Percentiles rank a stretch among this genome's conserved stretches.
phyloP scores from a whole-genome alignment of 345 rosid species.

The Hibiscus trionum region DNA sequence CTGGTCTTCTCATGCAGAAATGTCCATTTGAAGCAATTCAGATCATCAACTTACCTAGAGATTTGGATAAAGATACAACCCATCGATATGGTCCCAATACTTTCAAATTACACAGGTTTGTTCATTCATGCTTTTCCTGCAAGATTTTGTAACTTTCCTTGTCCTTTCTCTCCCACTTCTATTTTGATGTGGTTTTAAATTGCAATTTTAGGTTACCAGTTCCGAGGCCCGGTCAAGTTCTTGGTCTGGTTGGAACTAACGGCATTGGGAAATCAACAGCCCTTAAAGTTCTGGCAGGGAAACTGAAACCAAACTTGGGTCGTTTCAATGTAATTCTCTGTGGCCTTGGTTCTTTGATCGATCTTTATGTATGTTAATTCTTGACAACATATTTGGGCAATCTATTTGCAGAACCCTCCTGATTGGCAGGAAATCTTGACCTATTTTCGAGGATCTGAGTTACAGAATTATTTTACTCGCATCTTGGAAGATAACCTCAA shows the following conservation, averaged over 20 bases:
- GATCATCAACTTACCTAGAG: conserved; percentile 93
- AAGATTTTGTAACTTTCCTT: not conserved
- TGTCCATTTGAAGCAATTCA: conserved; percentile 98
- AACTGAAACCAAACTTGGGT: conserved; percentile 94
- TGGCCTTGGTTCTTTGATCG: conserved; percentile 10
- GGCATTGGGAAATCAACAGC: conserved; percentile 99
- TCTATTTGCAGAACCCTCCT: conserved; percentile 81
- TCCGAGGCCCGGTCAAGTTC: conserved; percentile 98
- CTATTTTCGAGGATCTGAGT: conserved; percentile 91
- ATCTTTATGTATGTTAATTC: conserved; percentile 1
- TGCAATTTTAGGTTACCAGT: conserved; percentile 73
- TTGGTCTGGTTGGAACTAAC: conserved; percentile 98
- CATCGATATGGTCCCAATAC: conserved; percentile 97
- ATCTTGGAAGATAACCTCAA: conserved; percentile 90
- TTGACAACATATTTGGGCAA: conserved; percentile 1
- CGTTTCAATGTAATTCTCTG: conserved; percentile 57
- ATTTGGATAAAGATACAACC: conserved; percentile 88
- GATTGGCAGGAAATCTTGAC: conserved; percentile 99
- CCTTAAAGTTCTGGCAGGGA: conserved; percentile 90
- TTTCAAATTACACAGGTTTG: conserved; percentile 85
- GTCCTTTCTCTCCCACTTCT: not conserved
- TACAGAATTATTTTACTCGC: conserved; percentile 95
- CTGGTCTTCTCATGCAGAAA: conserved; percentile 46
- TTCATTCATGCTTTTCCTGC: not conserved
- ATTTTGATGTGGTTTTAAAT: conserved; percentile 9